Conservation (phyloP, 352 stramenopile species). For the Globisporangium megalacanthum region DNA sequence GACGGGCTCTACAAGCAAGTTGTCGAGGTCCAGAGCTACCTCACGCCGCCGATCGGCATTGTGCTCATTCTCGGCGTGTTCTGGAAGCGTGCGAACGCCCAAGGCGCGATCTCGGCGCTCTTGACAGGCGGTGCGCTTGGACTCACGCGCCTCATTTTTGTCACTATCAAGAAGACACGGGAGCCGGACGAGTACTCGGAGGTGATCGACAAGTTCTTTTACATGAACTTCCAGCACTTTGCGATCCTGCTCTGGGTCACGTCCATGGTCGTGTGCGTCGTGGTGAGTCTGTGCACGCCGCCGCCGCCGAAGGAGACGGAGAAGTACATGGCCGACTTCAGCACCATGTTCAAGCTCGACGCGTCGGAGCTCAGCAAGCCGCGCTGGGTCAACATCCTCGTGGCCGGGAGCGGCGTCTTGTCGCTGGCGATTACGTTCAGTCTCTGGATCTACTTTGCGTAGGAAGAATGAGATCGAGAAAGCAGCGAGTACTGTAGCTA, state of each 20-base stretch:
- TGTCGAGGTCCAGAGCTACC: constrained; percentile 59
- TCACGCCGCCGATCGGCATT: constrained; percentile 56
- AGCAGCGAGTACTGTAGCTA: neutral
- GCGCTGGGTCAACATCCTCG: constrained; percentile 38
- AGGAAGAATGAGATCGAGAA: neutral
- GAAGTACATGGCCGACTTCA: constrained; percentile 50
- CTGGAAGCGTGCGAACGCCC: constrained; percentile 45
- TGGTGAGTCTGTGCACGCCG: constrained; percentile 42
- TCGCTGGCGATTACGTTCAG: constrained; percentile 42
- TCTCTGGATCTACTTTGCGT: constrained; percentile 50
- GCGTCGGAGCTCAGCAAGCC: constrained; percentile 42
- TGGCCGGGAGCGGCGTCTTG: constrained; percentile 31
- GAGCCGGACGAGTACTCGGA: constrained; percentile 33
- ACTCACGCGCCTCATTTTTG: constrained; percentile 47
- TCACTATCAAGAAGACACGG: constrained; percentile 42
- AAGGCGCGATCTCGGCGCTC: constrained; percentile 43
- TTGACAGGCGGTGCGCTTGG: constrained; percentile 41
- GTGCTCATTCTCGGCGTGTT: constrained; percentile 48
- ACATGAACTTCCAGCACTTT: constrained; percentile 74
- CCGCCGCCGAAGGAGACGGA: constrained; percentile 29
- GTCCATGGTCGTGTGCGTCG: constrained; percentile 37
- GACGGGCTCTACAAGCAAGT: constrained; percentile 57
- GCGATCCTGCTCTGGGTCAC: constrained; percentile 50
- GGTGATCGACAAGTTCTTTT: constrained; percentile 50
- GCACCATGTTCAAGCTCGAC: constrained; percentile 47